Evolutionary conservation across 1,284 basidiomycete genomes (phyloP), one percentile per base, ranked within the genome.

Genomic region (Macrocybe sp.): DNA sequence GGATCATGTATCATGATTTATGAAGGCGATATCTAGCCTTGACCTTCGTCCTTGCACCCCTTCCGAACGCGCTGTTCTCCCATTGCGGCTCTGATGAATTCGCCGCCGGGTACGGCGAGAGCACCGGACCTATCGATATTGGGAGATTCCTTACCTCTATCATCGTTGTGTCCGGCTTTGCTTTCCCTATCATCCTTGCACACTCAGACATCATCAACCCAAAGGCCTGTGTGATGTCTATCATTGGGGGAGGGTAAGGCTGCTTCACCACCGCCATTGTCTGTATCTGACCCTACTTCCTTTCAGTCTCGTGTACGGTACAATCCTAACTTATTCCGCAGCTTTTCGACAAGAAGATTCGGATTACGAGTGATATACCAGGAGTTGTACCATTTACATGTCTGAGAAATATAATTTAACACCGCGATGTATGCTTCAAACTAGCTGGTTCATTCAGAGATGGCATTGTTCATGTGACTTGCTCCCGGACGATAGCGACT

Each of bases 121-220:
- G 72, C 49, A 72, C 80, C 8, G 82, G 83, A 33, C 77, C 87
- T 34, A 64, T 88, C 33, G 89, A 92, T 64, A 71, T 90, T 16
- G 96, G 95, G 35, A 87, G 94, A 49, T 99, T 98, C 71, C 78
- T 98, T 52, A 99, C 96, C 7, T 83, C 92, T 39, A 76, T 85
- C 52, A 78, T 97, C 52, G 92, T 99, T 51, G 86, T 93, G 2
- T 92, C 92, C 39, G 97, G 97, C 35, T 91, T 99, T 54, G 91
- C 95, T 4, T 73, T 99, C 12, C 97, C 97, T 0, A 75, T 98
- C 45, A 84, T 97, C 29, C 80, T 99, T 36, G 88, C 93, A 4
- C 97, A 99, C 60, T 89, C 96, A 2, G 85, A 88, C 51, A 76
- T 99, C 52, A 97, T 99, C 59, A 75, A 81, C 48, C 77, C 83